Conservation (phyloP, 148 eudicot genomes). For the Hydrangea macrophylla region DNA sequence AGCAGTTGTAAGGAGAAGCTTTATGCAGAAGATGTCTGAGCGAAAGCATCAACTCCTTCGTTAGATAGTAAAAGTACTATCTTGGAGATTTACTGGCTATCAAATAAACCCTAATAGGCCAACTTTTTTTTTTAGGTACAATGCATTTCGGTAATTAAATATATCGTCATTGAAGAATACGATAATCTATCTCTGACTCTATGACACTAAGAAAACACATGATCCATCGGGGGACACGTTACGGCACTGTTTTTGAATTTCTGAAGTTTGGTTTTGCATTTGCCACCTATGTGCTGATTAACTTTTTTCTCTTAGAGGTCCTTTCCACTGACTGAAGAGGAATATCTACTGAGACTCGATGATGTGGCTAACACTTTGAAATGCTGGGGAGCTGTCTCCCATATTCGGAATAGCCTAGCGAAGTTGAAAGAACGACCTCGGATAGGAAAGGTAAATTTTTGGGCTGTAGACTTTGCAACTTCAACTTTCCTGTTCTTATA, state of each 20-base stretch:
- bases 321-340: constrained; percentile 90
- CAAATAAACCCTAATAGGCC: too few species aligned
- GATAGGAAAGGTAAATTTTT: constrained; percentile 76
- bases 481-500: background rate
- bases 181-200: too few species aligned
- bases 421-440: constrained; percentile 87
- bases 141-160: too few species aligned
- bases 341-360: constrained; percentile 88
- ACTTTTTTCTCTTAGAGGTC: constrained; percentile 54
- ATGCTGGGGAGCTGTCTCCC: constrained; percentile 99
- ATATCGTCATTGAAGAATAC: too few species aligned
- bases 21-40: too few species aligned
- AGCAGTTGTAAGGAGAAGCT: too few species aligned
- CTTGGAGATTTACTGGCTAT: too few species aligned
- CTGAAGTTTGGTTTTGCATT: background rate
- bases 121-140: too few species aligned
- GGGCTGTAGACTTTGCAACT: background rate
- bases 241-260: background rate
- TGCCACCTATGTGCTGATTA: background rate
- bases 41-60: too few species aligned
- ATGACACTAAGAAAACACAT: too few species aligned
- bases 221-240: too few species aligned
- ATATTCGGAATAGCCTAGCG: constrained; percentile 74
- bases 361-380: constrained; percentile 92
- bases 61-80: too few species aligned